Evolutionary conservation across 2,329 filamentous ascomycete species (phyloP), one percentile per base, ranked within the genome.

Genomic region (Penicillium aurantiogriseum): DNA sequence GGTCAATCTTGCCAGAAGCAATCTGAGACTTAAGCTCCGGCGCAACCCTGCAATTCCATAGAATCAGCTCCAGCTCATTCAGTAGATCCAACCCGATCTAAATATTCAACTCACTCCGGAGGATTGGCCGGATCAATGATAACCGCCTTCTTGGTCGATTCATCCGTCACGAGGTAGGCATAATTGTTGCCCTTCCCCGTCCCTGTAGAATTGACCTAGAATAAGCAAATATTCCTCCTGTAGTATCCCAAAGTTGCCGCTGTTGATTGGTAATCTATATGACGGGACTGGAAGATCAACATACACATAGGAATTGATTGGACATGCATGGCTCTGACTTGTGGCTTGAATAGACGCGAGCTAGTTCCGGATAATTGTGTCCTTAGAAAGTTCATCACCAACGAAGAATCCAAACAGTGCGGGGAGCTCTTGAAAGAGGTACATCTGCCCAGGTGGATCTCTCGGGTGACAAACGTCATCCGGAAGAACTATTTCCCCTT

Each of bases 21-120:
- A 90, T 88, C 58, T 90, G 87, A 63, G 92, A 83, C 72, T 93
- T 88, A 51, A 99, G 77, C 10, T 83, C 79, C 13, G 86, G 85
- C 4, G 83, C 73, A 5, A 88, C 85, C 65, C 85, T 88, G 51
- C 4, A 43, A 47, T 44, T 23, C 6, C 45, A 6, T 11, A 17
- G 6, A 59, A 27, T 38, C 33, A 62, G 31, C n/a, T 21, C 8
- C 4, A 25, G 40, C n/a, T 25, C 51, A 19, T 38, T 27, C 27
- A 35, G 25, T n/a, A 8, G 27, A 13, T 19, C 19, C 27, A 17
- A 36, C 23, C 31, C 7, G 21, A 23, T 42, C 19, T 23, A 23
- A 15, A 33, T 17, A 35, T 31, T 23, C n/a, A 27, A 71, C 77
- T 52, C 69, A 81, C 79, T 82, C 80, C 10, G 76, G 74, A 27